Percentiles rank a stretch among this genome's conserved stretches.
Evolutionary conservation across 805 yeast species (phyloP).

Genomic region (Lachancea quebecensis): DNA sequence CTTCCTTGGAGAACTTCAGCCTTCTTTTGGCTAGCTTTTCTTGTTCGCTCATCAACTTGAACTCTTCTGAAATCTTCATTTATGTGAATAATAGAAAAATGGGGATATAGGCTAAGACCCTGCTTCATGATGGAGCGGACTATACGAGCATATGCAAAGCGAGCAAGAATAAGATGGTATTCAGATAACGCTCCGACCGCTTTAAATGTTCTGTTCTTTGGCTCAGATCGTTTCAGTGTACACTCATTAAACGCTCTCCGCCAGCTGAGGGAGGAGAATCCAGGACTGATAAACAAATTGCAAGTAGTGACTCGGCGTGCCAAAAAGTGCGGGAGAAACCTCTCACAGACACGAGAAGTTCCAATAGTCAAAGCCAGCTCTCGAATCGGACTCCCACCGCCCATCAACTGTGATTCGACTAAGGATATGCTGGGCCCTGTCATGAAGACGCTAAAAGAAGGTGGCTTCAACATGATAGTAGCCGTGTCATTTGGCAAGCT

Average conservation of each 20-base stretch:
- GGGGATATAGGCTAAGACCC: too few relatives aligned
- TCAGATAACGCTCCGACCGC: conserved; percentile 7
- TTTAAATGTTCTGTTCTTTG: conserved; percentile 57
- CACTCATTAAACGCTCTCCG: conserved; percentile 40
- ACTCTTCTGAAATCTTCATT: background rate
- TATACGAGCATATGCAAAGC: background rate
- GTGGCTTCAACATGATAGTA: conserved; percentile 55
- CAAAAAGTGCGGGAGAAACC: conserved; percentile 57
- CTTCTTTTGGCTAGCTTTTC: conserved; percentile 26
- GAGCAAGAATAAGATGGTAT: background rate
- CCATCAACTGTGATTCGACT: conserved; percentile 22
- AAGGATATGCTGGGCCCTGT: conserved; percentile 11
- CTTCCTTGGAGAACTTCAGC: conserved; percentile 29
- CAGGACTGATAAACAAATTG: conserved; percentile 30
- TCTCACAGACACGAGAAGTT: conserved; percentile 40
- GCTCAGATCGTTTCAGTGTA: conserved; percentile 67
- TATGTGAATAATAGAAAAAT: background rate
- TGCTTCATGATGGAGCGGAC: too few relatives aligned
- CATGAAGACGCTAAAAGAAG: conserved; percentile 8
- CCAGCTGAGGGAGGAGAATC: conserved; percentile 12
- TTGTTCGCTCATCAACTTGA: background rate
- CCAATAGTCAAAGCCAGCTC: conserved; percentile 44
- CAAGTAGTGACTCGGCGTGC: conserved; percentile 60
- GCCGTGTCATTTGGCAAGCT: conserved; percentile 88
- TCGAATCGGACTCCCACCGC: conserved; percentile 24